Evolutionary conservation across 2,329 filamentous ascomycete genomes (phyloP), one percentile per base, ranked within the genome.

Genomic region (Penicillium polonicum): DNA sequence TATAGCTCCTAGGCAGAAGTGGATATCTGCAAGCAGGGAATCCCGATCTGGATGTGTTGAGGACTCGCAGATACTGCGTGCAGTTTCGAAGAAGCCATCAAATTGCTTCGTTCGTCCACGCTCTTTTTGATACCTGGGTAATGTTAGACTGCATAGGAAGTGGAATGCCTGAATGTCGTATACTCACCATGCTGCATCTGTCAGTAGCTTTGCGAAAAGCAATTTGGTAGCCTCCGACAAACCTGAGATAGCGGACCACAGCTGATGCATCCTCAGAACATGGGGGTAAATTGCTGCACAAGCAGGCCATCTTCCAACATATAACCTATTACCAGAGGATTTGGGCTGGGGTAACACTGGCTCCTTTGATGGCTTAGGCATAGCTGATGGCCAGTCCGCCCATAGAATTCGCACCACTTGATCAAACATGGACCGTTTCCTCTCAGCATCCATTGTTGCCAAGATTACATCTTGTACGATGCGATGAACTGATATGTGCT

Each of bases 401-500:
- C 60, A 62, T 55, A 66, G 55, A 43, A 60, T 38, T 23, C 46
- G n/a, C 45, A 59, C 51, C 43, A 61, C 31, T 23, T 56, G 25
- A 58, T 60, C 25, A 51, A 64, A 61, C 27, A 53, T 52, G 6
- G 38, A 51, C 15, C 38, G 57, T 59, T 58, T 65, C 36, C 23
- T 60, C n/a, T 41, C 50, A 54, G 6, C 56, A 57, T 63, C 48
- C 60, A 70, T 66, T 50, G 45, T 56, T 17, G 63, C 63, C 44
- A 61, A 54, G n/a, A 66, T 41, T 3, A 60, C 63, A 55, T 70
- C 68, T 63, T 71, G 68, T 6, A 71, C 54, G 12, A 71, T 61
- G 29, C 63, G 59, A 54, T 71, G 65, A 5, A 71, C 61, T 2
- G 57, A 62, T 33, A 70, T 25, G 23, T 65, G 56, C 10, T 60